Conservation (phyloP, 2,329 filamentous ascomycete genomes). For the Aspergillus sp. region DNA sequence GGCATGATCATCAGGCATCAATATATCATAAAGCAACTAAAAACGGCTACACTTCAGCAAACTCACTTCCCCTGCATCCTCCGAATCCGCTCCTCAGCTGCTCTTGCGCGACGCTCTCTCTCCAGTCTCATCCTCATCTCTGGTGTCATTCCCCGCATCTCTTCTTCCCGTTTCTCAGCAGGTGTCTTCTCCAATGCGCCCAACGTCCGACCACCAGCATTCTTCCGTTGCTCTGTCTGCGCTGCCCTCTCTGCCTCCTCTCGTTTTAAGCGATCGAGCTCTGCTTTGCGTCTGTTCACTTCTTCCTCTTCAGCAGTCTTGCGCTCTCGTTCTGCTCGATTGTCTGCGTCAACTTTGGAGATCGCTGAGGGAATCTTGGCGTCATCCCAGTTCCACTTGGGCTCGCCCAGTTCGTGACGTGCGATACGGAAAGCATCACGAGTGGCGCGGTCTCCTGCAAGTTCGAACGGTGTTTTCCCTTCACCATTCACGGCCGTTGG, state of each 20-base stretch:
- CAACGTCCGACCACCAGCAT: conserved; percentile 49
- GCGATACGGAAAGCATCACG: conserved; percentile 89
- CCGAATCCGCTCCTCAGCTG: conserved; percentile 80
- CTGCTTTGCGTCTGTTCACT: conserved; percentile 61
- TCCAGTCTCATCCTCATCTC: conserved; percentile 82
- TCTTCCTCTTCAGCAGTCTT: conserved; percentile 62
- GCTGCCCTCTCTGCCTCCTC: conserved; percentile 48
- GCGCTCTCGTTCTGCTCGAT: conserved; percentile 63
- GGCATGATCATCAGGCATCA: not conserved
- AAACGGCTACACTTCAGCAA: not conserved
- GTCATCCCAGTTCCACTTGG: conserved; percentile 68
- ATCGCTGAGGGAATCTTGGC: conserved; percentile 67
- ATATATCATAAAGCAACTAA: not conserved
- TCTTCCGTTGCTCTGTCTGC: conserved; percentile 43
- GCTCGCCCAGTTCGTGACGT: conserved; percentile 72
- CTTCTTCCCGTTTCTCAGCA: conserved; percentile 75
- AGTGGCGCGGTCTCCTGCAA: conserved; percentile 77
- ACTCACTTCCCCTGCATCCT: conserved; percentile 47
- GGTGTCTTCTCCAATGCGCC: conserved; percentile 62
- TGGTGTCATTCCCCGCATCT: conserved; percentile 73
- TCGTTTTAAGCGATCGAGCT: conserved; percentile 63
- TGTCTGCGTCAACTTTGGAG: conserved; percentile 63
- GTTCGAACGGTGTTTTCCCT: conserved; percentile 77
- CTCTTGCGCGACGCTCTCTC: conserved; percentile 79
- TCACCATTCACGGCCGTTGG: conserved; percentile 65